phyloP scores from a whole-genome alignment of 1,139 yeast species.

The Yamadazyma conglobata region DNA sequence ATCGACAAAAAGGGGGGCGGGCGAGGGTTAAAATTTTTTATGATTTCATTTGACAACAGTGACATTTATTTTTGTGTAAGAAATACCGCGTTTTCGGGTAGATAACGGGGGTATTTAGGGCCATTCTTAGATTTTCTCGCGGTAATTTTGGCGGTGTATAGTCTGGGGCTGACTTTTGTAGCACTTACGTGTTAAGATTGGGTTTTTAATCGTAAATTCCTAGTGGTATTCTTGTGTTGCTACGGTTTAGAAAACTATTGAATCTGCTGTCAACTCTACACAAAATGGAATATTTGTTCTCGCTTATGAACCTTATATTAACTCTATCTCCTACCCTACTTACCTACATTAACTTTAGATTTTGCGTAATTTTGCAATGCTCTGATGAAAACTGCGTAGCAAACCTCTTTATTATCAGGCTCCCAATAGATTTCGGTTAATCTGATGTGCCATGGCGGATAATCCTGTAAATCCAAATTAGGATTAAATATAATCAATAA shows the following conservation, averaged over 20 bases:
- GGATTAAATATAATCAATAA: slow-evolving; percentile 84
- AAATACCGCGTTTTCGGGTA: slow-evolving; percentile 2
- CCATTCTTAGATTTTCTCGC: too few relatives aligned
- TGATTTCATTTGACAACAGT: slow-evolving; percentile 3
- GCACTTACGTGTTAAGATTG: too few relatives aligned
- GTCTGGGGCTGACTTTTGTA: too few relatives aligned
- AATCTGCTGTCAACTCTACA: too few relatives aligned
- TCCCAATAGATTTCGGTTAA: slow-evolving; percentile 90
- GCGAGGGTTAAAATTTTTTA: slow-evolving; percentile 5
- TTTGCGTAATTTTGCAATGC: slow-evolving; percentile 77
- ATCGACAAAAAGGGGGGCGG: slow-evolving; percentile 15
- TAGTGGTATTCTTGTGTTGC: too few relatives aligned
- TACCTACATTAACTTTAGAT: slow-evolving; percentile 86
- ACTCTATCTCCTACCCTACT: slow-evolving; percentile 29
- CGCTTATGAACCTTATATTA: background rate
- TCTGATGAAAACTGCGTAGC: slow-evolving; percentile 79
- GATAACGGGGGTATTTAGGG: too few relatives aligned
- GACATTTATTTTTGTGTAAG: slow-evolving; percentile 4
- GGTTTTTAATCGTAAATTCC: too few relatives aligned
- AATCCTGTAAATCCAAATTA: slow-evolving; percentile 80
- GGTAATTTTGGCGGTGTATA: too few relatives aligned
- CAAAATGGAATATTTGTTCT: too few relatives aligned
- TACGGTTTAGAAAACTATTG: too few relatives aligned
- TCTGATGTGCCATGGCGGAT: slow-evolving; percentile 97
- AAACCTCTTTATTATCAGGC: slow-evolving; percentile 74